These are phyloP conservation scores for Aspergillus udagawae DNA, from an alignment of 2,329 filamentous ascomycete species.

Conservation along the genomic window DNA sequence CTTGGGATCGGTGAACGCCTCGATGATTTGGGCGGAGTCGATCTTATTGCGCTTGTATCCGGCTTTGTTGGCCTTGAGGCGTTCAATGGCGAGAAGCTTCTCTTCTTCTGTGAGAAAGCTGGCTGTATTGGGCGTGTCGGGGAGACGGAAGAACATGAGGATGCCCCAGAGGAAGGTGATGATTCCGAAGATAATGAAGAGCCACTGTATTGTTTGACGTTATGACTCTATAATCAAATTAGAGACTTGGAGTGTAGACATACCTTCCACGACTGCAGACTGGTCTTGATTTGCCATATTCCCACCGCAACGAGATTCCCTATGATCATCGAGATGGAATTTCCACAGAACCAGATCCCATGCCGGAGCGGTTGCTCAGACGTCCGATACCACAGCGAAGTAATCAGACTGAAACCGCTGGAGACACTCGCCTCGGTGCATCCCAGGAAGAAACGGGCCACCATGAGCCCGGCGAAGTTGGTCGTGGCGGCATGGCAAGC, in stretches of 20 bases:
- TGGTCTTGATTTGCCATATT: slow-evolving; percentile 21
- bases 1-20: slow-evolving; percentile 27
- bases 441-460: slow-evolving; percentile 42
- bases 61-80: slow-evolving; percentile 20
- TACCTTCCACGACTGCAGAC: slow-evolving; percentile 23
- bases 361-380: slow-evolving; percentile 28
- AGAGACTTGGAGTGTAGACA: background rate
- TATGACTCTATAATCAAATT: too few relatives aligned
- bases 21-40: slow-evolving; percentile 32
- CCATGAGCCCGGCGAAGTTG: slow-evolving; percentile 38
- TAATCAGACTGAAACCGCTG: slow-evolving; percentile 33
- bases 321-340: slow-evolving; percentile 24
- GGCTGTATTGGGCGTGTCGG: slow-evolving; percentile 18
- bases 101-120: slow-evolving; percentile 22
- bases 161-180: slow-evolving; percentile 22
- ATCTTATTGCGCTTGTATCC: slow-evolving; percentile 38
- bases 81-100: slow-evolving; percentile 17
- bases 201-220: slow-evolving; percentile 9
- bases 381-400: slow-evolving; percentile 27
- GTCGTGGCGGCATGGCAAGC: slow-evolving; percentile 33
- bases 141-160: slow-evolving; percentile 21
- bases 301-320: slow-evolving; percentile 23
- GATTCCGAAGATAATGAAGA: slow-evolving; percentile 26
- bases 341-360: slow-evolving; percentile 31
- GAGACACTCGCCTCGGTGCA: slow-evolving; percentile 37